Percentiles rank a stretch among this genome's conserved stretches.
Evolutionary conservation across 192 early-diverging fungal species (phyloP).

Genomic region (Coemansia asiatica): DNA sequence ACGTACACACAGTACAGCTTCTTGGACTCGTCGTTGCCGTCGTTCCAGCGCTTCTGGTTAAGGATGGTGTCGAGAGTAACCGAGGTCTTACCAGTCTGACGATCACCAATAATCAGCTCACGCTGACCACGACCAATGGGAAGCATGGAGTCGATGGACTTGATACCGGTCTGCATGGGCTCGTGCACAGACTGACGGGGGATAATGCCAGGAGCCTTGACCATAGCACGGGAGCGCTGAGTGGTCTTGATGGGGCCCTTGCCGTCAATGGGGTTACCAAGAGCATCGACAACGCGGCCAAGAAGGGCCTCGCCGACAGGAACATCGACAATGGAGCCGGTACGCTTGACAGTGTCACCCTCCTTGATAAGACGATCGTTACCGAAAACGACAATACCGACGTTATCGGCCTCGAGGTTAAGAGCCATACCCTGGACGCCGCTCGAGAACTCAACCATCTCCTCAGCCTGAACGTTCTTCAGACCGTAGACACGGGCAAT

Average conservation of each 20-base stretch:
- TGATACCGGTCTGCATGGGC: slow-evolving; percentile 99
- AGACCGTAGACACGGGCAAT: slow-evolving; percentile 99
- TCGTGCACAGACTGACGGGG: slow-evolving; percentile 98
- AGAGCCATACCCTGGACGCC: slow-evolving; percentile 99
- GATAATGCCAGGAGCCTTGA: slow-evolving; percentile 99
- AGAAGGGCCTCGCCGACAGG: slow-evolving; percentile 92
- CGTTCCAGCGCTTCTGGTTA: slow-evolving; percentile 99
- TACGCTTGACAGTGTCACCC: slow-evolving; percentile 99
- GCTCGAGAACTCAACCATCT: slow-evolving; percentile 99
- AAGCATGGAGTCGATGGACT: slow-evolving; percentile 99
- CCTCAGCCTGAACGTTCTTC: slow-evolving; percentile 98
- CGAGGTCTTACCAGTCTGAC: slow-evolving; percentile 99
- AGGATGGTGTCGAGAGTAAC: slow-evolving; percentile 98
- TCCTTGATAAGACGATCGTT: slow-evolving; percentile 99
- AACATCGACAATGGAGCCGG: slow-evolving; percentile 97
- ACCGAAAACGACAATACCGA: slow-evolving; percentile 99
- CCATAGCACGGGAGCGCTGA: slow-evolving; percentile 90
- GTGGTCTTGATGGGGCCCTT: slow-evolving; percentile 93
- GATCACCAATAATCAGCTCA: slow-evolving; percentile 99
- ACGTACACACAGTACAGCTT: slow-evolving; percentile 99
- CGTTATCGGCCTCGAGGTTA: slow-evolving; percentile 99
- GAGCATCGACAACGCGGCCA: slow-evolving; percentile 97
- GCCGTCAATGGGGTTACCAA: slow-evolving; percentile 99
- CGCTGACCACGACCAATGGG: slow-evolving; percentile 99
- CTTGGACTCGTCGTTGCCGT: slow-evolving; percentile 90